Base-by-base conservation (phyloP, 2,329 filamentous ascomycete species). In the Celoporthe dispersa region DNA sequence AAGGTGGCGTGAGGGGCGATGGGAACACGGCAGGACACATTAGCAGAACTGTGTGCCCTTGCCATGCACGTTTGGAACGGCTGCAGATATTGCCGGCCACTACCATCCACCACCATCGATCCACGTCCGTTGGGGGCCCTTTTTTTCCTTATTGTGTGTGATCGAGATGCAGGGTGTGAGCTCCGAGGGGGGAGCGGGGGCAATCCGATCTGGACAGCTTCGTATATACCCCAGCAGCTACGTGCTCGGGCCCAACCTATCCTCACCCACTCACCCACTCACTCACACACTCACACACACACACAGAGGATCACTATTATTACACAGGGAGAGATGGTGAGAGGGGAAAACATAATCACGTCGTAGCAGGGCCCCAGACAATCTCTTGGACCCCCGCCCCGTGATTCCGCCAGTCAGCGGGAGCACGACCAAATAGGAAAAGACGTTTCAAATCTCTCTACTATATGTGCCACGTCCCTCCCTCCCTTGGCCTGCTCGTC, bases 391-490 rank as follows among this genome's bases (percentile, higher is more conserved):
- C 51, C 48, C 59, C 66, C 44, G 60, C 66, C 60, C 66, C 66
- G 48, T 59, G 51, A 48, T 64, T 57, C 66, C 48, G 60, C 48
- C 37, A 14, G 51, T 39, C 19, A 68, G 60, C 59, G 33, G 35
- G 16, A 41, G 35, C 5, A 62, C 28, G 35, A 53, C 60, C 44
- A 37, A 63, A 63, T n/a, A 68, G 66, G 66, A 64, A 64, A 68
- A 68, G 66, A 63, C n/a, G 64, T 66, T 66, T 66, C 51, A 66
- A 19, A 41, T 19, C 64, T 64, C 35, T 28, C 28, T 44, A 19
- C 41, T 57, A 37, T 44, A 48, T 51, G 62, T 9, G 39, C 37
- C 37, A 64, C 22, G 25, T 33, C 31, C 39, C 22, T 33, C 28
- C 44, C 44, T 48, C 44, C 44, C 22, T 48, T 48, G 44, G 37